Base-by-base conservation (phyloP, 805 yeast species). In the Candida broadrunensis region DNA sequence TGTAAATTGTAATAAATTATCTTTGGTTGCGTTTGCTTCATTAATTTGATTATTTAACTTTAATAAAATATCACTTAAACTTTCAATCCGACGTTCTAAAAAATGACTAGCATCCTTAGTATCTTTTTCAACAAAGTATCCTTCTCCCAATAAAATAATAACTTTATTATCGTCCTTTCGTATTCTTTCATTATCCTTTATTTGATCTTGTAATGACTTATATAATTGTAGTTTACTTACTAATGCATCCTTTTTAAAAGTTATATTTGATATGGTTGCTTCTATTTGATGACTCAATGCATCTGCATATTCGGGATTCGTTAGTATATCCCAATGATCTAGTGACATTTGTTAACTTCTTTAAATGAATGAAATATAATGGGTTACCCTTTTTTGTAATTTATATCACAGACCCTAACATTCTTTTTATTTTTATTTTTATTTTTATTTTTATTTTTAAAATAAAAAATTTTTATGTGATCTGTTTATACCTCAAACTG, bases 1-100 rank as follows among this genome's bases (percentile, higher is more conserved):
- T 30, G 41, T 34, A 34, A 49, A 27, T n/a, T 45, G 39, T 19
- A 36, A 19, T 36, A 73, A 41, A 16, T 69, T 61, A 12, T 54
- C 51, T 26, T 48, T 21, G 0, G 70, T 60, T 14, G 41, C 49
- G 6, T 60, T 43, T 2, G 77, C 77, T 25, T 71, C 75, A 21
- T 56, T 46, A 4, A 76, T 60, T 40, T 70, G 71, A 1, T 21
- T 36, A 5, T 60, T 54, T 37, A 77, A 67, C 41, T 73, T 73
- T 8, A 46, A 49, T 2, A 74, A 60, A 1, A 77, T 73, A n/a
- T 58, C 58, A 2, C 56, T 54, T 17, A 74, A 36, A 11, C 49
- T 46, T 12, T 44, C 50, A 4, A 66, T 36, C 39, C 66, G 58
- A 27, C 64, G 50, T 21, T 45, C 52, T 36, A 55, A 49, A 26